These are phyloP conservation scores for Martensiomyces pterosporus DNA, from an alignment of 192 early-diverging fungal species.

Conservation along the genomic window DNA sequence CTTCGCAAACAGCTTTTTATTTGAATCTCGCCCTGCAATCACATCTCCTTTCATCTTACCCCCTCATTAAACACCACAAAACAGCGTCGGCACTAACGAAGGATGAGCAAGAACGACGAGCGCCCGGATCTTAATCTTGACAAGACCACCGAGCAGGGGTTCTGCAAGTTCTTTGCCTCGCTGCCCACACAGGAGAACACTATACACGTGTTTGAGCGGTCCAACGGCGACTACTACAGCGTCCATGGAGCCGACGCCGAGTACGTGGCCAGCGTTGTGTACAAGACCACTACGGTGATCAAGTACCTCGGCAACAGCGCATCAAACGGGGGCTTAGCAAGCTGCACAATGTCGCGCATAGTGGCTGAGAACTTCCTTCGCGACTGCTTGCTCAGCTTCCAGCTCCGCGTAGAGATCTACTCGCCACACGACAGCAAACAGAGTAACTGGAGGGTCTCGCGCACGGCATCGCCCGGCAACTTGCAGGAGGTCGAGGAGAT, in stretches of 20 bases:
- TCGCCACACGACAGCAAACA: conserved; percentile 33
- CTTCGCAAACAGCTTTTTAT: too few relatives aligned
- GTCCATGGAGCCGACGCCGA: conserved; percentile 86
- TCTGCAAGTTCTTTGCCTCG: conserved; percentile 29
- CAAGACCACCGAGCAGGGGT: conserved; percentile 40
- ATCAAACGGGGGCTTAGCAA: conserved; percentile 61
- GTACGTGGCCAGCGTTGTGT: conserved; percentile 80
- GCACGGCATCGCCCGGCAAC: conserved; percentile 92
- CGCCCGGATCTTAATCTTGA: conserved; percentile 36
- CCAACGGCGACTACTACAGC: conserved; percentile 72
- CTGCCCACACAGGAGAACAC: conserved; percentile 33
- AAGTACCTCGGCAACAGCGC: conserved; percentile 78
- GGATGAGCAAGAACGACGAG: conserved; percentile 25
- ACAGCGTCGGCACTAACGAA: too few relatives aligned
- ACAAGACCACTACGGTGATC: conserved; percentile 88
- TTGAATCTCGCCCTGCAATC: too few relatives aligned
- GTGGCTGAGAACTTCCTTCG: conserved; percentile 75
- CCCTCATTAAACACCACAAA: neutral
- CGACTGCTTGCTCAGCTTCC: conserved; percentile 70
- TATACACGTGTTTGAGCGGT: conserved; percentile 50
- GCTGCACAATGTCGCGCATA: conserved; percentile 72
- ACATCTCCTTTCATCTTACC: neutral
- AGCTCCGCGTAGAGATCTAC: conserved; percentile 86
- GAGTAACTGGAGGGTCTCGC: conserved; percentile 50
- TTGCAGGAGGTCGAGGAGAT: conserved; percentile 87